Base-by-base conservation (phyloP, 2,329 filamentous ascomycete genomes). In the Orbilia oligospora region DNA sequence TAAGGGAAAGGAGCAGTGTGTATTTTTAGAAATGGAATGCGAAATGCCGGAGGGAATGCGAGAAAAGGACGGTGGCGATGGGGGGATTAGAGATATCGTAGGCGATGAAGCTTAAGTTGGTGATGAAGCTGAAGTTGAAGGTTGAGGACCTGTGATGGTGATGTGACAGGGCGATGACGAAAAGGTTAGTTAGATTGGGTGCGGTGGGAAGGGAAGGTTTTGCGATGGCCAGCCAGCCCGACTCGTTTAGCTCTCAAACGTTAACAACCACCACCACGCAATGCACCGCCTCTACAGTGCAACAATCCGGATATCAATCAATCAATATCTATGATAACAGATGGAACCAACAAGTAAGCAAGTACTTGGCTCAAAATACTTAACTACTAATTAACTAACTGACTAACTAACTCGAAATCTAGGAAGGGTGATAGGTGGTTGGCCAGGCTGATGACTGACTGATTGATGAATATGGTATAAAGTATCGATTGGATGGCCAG, bases 401-500 rank as follows among this genome's bases (percentile, higher is more conserved):
- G n/a, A 6, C 16, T 18, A 46, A n/a, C 38, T 16, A 44, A 44
- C 38, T 12, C 12, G 12, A 44, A 2, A 14, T n/a, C 38, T n/a
- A 44, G 27, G 27, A 30, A 30, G 38, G 38, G 3, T 36, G 33
- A 36, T 36, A 36, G 33, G 9, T 36, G 8, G 33, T 9, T 30
- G 30, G 30, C 3, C 30, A 30, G 30, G 8, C 30, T n/a, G n/a
- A n/a, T n/a, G n/a, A n/a, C n/a, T n/a, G 8, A 4, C 9, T 38
- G 36, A 9, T 38, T 38, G 36, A 9, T 12, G 38, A 41, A 41
- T 46, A 16, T 46, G 5, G 18, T n/a, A 53, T 38, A n/a, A n/a
- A n/a, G n/a, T n/a, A 30, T 56, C 56, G 71, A 76, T 76, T 76
- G 71, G 71, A 70, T n/a, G n/a, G n/a, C 71, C 56, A 48, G n/a